These are phyloP conservation scores for Metarhizium album DNA, from an alignment of 2,329 filamentous ascomycete species.

Conservation along the genomic window DNA sequence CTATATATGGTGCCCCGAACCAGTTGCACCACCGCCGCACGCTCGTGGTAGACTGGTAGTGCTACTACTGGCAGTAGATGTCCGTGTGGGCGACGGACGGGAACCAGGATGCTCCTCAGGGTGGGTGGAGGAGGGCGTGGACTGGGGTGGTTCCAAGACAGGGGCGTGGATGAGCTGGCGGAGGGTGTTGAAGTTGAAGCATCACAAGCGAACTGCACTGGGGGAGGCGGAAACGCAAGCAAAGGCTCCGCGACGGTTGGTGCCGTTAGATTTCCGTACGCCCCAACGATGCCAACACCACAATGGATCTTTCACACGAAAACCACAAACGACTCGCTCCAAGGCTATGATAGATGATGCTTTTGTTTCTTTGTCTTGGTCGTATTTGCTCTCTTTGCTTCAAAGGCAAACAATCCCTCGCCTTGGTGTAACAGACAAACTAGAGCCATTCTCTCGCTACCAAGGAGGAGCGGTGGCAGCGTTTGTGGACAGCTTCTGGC, in stretches of 20 bases:
- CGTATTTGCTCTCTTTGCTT: background rate
- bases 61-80: too few relatives aligned
- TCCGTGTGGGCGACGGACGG: constrained; percentile 1
- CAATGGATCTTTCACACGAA: background rate
- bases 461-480: background rate
- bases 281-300: too few relatives aligned
- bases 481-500: background rate
- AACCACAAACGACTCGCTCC: background rate
- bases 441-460: background rate
- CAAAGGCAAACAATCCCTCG: background rate
- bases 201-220: background rate
- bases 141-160: background rate
- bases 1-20: constrained; percentile 2
- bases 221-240: background rate
- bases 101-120: background rate
- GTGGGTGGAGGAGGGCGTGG: background rate
- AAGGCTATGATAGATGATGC: background rate
- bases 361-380: background rate
- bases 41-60: background rate
- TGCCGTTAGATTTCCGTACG: background rate
- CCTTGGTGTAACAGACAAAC: background rate
- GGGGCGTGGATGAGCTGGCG: background rate
- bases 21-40: background rate
- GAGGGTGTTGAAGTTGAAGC: background rate
- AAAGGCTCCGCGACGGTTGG: background rate